These are phyloP conservation scores for Phycomyces blakesleeanus DNA, from an alignment of 192 early-diverging fungal species.

Conservation along the genomic window DNA sequence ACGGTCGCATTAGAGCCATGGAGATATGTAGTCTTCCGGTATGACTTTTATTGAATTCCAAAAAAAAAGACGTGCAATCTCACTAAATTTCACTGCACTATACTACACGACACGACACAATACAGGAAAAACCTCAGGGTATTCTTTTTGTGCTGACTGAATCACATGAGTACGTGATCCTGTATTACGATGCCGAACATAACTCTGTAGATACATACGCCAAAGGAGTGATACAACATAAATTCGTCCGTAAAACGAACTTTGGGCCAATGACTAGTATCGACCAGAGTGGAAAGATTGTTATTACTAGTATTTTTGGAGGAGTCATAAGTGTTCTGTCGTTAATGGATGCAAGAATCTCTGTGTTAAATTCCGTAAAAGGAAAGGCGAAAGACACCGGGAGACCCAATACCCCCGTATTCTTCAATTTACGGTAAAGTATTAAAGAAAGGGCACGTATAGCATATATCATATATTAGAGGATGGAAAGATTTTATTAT, in stretches of 20 bases:
- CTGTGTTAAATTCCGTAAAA: background rate
- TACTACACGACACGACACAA: no score
- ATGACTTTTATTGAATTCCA: background rate
- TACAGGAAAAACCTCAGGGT: conserved; percentile 51
- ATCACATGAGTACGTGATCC: conserved; percentile 58
- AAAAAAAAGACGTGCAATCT: background rate
- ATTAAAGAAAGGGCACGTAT: conserved; percentile 13
- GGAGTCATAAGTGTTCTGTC: conserved; percentile 66
- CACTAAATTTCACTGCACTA: background rate
- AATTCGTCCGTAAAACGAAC: conserved; percentile 49
- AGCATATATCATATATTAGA: conserved; percentile 11
- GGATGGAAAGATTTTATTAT: no score
- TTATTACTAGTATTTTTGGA: conserved; percentile 63
- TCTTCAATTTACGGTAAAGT: conserved; percentile 1
- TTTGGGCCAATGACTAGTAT: conserved; percentile 50
- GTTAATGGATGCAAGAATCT: conserved; percentile 28
- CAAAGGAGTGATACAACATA: conserved; percentile 55
- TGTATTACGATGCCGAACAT: conserved; percentile 56
- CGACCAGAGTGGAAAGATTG: conserved; percentile 49
- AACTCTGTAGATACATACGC: conserved; percentile 52
- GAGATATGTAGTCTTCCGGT: conserved; percentile 37
- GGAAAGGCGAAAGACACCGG: conserved; percentile 1
- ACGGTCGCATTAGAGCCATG: conserved; percentile 66
- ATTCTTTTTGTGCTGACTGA: conserved; percentile 66
- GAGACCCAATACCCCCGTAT: background rate